These are phyloP conservation scores for Trichophyton rubrum DNA, from an alignment of 2,329 filamentous ascomycete species.

Conservation along the genomic window DNA sequence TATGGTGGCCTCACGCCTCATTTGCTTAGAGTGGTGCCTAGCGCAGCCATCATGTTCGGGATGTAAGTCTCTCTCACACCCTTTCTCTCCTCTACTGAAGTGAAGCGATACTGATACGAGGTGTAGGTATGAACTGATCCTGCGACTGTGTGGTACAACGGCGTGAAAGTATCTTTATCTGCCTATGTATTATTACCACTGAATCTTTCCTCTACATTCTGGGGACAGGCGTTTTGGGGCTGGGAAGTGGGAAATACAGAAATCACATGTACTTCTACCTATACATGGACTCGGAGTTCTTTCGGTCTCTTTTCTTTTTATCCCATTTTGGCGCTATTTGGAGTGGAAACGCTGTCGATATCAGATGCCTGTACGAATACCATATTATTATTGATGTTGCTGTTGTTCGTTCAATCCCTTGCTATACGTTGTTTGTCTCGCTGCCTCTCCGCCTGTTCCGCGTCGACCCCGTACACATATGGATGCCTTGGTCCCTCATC, in stretches of 20 bases:
- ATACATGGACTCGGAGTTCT: neutral
- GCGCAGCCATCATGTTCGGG: constrained; percentile 91
- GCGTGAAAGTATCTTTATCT: constrained; percentile 14
- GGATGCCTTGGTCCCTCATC: too few relatives aligned
- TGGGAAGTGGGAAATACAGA: neutral
- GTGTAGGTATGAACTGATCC: constrained; percentile 12
- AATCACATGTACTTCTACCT: neutral
- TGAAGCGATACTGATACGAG: neutral
- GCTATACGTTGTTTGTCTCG: neutral
- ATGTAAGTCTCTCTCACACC: constrained; percentile 6
- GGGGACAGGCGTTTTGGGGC: neutral
- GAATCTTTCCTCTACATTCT: neutral
- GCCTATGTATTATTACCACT: neutral
- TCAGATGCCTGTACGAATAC: neutral
- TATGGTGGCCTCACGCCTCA: constrained; percentile 90
- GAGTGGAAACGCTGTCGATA: too few relatives aligned
- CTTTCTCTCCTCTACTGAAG: neutral
- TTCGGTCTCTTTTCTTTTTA: too few relatives aligned
- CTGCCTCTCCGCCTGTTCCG: neutral
- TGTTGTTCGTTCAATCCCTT: too few relatives aligned
- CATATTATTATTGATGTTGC: neutral
- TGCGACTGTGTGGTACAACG: constrained; percentile 16
- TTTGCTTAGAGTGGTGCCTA: constrained; percentile 79
- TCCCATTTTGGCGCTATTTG: too few relatives aligned
- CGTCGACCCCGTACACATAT: too few relatives aligned